phyloP scores from a whole-genome alignment of 495 filamentous ascomycete species.

The Penicillium malachiteum region DNA sequence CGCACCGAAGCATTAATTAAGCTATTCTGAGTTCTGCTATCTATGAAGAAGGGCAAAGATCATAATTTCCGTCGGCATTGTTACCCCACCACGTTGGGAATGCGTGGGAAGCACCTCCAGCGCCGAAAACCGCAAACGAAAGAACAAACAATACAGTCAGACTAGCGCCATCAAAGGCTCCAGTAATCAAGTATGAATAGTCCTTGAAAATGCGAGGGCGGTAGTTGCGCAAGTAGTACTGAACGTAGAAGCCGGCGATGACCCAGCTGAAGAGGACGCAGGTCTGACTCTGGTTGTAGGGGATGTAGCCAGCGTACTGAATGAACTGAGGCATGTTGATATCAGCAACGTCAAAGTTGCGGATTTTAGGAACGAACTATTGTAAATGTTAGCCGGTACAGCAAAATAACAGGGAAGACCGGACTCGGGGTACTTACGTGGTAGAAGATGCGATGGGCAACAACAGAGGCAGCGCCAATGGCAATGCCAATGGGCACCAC shows the following conservation, averaged over 20 bases:
- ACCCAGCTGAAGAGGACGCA: conserved; percentile 36
- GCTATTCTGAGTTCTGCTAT: no score
- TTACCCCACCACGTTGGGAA: conserved; percentile 56
- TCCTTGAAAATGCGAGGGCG: conserved; percentile 52
- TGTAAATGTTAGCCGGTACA: neutral
- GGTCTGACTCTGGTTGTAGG: conserved; percentile 46
- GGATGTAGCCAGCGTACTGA: conserved; percentile 44
- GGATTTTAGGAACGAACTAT: conserved; percentile 35
- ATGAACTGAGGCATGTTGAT: conserved; percentile 46
- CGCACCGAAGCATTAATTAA: no score
- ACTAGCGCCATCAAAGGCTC: conserved; percentile 55
- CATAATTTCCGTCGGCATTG: conserved; percentile 25
- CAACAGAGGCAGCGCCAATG: conserved; percentile 40
- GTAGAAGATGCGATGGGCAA: conserved; percentile 40
- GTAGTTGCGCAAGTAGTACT: conserved; percentile 53
- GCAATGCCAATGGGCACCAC: conserved; percentile 49
- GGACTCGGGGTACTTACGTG: conserved; percentile 20
- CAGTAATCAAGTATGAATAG: conserved; percentile 57
- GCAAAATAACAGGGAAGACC: neutral
- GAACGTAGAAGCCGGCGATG: conserved; percentile 44
- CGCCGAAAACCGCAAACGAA: conserved; percentile 59
- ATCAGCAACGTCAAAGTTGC: conserved; percentile 24
- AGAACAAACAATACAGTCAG: conserved; percentile 54
- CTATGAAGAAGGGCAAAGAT: conserved; percentile 4
- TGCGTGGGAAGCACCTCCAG: conserved; percentile 24